phyloP scores from a whole-genome alignment of 345 rosid genomes.

The Salix koriyanagi region DNA sequence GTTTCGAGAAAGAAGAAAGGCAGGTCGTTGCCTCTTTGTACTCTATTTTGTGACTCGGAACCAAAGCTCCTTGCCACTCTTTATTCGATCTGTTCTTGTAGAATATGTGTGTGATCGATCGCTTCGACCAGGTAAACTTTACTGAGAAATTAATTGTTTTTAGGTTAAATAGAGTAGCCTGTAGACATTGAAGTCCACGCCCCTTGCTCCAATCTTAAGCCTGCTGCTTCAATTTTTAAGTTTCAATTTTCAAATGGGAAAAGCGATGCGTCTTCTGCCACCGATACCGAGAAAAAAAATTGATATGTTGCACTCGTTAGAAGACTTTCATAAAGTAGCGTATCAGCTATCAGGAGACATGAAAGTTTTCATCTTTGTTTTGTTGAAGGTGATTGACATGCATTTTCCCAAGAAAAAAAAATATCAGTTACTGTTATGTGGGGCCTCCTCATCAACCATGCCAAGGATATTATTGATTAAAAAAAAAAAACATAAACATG shows the following conservation, averaged over 20 bases:
- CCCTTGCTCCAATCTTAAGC: constrained; percentile 21
- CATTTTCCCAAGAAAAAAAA: constrained; percentile 9
- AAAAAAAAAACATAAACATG: neutral
- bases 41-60: constrained; percentile 21
- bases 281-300: constrained; percentile 1
- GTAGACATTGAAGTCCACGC: constrained; percentile 66
- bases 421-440: neutral
- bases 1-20: constrained; percentile 11
- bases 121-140: constrained; percentile 26
- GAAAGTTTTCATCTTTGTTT: neutral
- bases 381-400: constrained; percentile 8
- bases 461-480: neutral
- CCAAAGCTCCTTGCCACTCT: constrained; percentile 20
- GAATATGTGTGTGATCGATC: constrained; percentile 10
- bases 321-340: constrained; percentile 17
- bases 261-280: constrained; percentile 18
- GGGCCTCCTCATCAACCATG: neutral
- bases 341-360: neutral
- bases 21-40: constrained; percentile 15
- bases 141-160: constrained; percentile 26
- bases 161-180: constrained; percentile 38
- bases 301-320: neutral
- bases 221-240: constrained; percentile 7
- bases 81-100: neutral
- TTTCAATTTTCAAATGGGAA: constrained; percentile 19